A percentile compares a stretch with the other conserved stretches of the same genome.
Evolutionary conservation across 495 filamentous ascomycete genomes (phyloP).

Genomic region (Melanomma pulvis-pyrius): DNA sequence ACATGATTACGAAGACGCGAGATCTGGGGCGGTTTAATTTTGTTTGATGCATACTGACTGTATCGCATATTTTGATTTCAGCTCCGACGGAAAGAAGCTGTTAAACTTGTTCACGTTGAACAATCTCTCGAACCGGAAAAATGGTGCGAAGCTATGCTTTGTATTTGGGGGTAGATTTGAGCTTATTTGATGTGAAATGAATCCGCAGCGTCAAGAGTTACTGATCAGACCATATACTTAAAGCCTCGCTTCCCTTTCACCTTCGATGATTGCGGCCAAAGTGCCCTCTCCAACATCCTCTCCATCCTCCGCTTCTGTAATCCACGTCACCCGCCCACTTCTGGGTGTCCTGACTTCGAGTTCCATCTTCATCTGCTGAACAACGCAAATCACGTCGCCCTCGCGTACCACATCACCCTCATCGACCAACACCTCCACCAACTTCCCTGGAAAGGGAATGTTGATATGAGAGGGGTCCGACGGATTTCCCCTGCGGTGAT

Average conservation of each 20-base stretch:
- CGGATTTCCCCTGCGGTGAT: slow-evolving; percentile 56
- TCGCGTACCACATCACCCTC: slow-evolving; percentile 56
- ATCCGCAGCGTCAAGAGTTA: no score
- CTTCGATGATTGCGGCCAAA: slow-evolving; percentile 57
- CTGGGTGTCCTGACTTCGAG: slow-evolving; percentile 58
- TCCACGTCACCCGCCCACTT: slow-evolving; percentile 57
- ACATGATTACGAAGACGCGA: no score
- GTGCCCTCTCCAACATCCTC: slow-evolving; percentile 64
- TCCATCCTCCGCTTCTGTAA: slow-evolving; percentile 60
- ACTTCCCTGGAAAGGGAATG: slow-evolving; percentile 60
- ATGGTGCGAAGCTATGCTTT: no score
- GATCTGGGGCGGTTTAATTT: no score
- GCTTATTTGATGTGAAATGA: background rate
- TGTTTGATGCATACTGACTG: no score
- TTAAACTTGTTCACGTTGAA: no score
- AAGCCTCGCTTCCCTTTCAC: slow-evolving; percentile 18
- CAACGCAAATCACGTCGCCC: slow-evolving; percentile 61
- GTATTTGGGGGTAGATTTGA: no score
- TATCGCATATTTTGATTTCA: no score
- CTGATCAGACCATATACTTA: background rate
- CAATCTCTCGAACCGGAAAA: no score
- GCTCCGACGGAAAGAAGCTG: no score
- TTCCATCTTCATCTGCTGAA: slow-evolving; percentile 73
- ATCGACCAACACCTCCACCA: slow-evolving; percentile 60
- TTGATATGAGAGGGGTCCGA: slow-evolving; percentile 58